Percentiles rank a stretch among this genome's conserved stretches.
Evolutionary conservation across 129 eudicot species (phyloP).

Genomic region (Ambrosia trifida): DNA sequence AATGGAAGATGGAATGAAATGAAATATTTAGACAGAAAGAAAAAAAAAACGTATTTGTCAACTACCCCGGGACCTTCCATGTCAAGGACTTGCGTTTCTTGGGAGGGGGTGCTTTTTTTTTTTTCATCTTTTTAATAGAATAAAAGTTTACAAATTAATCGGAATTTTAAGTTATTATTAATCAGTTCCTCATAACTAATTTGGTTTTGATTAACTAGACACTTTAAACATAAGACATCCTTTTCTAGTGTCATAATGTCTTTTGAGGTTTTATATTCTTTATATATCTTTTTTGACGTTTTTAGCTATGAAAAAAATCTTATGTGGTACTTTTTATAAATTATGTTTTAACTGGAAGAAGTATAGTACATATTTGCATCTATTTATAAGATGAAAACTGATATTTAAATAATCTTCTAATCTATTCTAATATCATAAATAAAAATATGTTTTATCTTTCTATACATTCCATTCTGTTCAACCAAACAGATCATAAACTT

Average conservation of each 20-base stretch:
- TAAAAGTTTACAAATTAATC: not conserved
- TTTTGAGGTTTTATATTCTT: no score
- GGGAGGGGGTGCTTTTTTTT: not conserved
- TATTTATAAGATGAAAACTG: no score
- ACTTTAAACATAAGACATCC: no score
- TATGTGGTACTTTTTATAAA: no score
- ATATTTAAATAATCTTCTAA: no score
- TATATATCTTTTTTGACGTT: no score
- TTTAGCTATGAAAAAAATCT: no score
- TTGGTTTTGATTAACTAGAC: not conserved
- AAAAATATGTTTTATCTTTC: not conserved
- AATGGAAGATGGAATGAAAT: not conserved
- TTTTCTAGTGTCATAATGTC: not conserved
- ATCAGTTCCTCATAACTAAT: not conserved
- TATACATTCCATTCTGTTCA: not conserved
- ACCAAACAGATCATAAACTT: conserved; percentile 2
- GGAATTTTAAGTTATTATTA: not conserved
- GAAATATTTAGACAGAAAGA: not conserved
- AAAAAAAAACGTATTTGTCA: not conserved
- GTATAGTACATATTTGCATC: no score
- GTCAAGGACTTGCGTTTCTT: not conserved
- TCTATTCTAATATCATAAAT: no score
- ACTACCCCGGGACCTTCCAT: not conserved
- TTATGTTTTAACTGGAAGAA: no score
- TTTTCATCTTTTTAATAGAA: not conserved